phyloP scores from a whole-genome alignment of 495 filamentous ascomycete genomes.

The Aspergillus cristatus region DNA sequence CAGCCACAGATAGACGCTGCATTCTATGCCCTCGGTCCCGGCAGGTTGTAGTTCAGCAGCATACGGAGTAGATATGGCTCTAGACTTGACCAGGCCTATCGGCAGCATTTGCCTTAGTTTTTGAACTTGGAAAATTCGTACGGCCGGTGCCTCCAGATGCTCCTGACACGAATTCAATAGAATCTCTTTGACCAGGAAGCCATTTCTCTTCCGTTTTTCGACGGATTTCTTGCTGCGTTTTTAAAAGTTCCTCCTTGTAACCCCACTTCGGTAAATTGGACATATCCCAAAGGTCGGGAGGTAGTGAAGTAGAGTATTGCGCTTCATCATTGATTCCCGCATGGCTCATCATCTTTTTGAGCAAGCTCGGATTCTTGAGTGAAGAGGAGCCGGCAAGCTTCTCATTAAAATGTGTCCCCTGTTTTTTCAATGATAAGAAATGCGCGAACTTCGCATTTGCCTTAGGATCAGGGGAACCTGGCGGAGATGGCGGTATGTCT shows the following conservation, averaged over 20 bases:
- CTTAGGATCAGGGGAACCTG: constrained; percentile 56
- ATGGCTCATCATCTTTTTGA: constrained; percentile 72
- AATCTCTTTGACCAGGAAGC: constrained; percentile 42
- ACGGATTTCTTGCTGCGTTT: constrained; percentile 50
- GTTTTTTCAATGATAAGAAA: constrained; percentile 77
- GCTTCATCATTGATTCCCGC: constrained; percentile 57
- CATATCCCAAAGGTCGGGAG: constrained; percentile 59
- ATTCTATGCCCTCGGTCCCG: too few species aligned
- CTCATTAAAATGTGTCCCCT: constrained; percentile 85
- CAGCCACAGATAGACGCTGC: too few species aligned
- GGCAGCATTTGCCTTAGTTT: background rate
- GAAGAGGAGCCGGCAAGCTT: constrained; percentile 62
- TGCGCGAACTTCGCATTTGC: constrained; percentile 68
- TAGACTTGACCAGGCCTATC: too few species aligned
- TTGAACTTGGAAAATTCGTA: background rate
- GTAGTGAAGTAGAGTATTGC: constrained; percentile 71
- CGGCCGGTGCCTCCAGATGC: constrained; percentile 7
- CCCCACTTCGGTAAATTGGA: constrained; percentile 56
- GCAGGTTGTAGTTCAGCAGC: too few species aligned
- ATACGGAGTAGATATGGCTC: too few species aligned
- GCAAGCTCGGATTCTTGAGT: constrained; percentile 70
- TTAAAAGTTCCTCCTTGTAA: constrained; percentile 63
- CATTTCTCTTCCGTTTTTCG: constrained; percentile 53
- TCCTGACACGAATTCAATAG: constrained; percentile 69
- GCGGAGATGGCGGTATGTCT: constrained; percentile 77